Conservation (phyloP, 179 eudicot genomes). For the Actinidia chinensis region DNA sequence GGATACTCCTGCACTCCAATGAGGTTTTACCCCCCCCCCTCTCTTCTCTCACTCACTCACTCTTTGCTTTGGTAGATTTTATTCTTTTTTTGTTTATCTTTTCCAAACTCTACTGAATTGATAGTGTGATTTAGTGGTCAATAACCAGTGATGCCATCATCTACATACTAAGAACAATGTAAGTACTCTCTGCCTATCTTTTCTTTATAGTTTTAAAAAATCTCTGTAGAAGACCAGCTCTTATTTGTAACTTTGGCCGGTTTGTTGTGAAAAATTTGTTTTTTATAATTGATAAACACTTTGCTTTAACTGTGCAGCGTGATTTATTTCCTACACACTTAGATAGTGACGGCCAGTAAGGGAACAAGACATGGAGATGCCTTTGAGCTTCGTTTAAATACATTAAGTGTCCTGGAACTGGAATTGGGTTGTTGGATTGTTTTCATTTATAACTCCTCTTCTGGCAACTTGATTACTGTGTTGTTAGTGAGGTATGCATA, state of each 20-base stretch:
- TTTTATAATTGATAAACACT: not conserved
- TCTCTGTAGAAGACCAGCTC: not conserved
- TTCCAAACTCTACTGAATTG: constrained; percentile 94
- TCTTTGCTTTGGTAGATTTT: not conserved
- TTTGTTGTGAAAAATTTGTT: constrained; percentile 1
- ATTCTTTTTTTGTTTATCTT: not conserved
- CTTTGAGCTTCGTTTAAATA: constrained; percentile 90
- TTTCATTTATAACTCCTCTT: constrained; percentile 88
- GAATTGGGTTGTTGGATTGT: constrained; percentile 97
- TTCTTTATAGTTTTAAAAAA: not conserved
- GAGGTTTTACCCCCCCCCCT: constrained; percentile 53
- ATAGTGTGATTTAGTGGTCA: constrained; percentile 92
- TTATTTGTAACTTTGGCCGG: constrained; percentile 6
- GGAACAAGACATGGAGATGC: constrained; percentile 94
- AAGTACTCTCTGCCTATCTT: constrained; percentile 16
- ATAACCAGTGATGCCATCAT: constrained; percentile 92
- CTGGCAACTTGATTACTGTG: constrained; percentile 96
- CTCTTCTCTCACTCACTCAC: not conserved
- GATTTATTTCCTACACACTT: constrained; percentile 75
- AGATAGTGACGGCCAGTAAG: constrained; percentile 79
- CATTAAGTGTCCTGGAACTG: constrained; percentile 94
- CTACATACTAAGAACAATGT: constrained; percentile 95
- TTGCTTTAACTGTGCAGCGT: constrained; percentile 54
- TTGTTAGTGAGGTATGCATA: constrained; percentile 87
- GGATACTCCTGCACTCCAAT: constrained; percentile 96